These are phyloP conservation scores for Xylariales sp. DNA, from an alignment of 2,329 filamentous ascomycete genomes.

Conservation along the genomic window DNA sequence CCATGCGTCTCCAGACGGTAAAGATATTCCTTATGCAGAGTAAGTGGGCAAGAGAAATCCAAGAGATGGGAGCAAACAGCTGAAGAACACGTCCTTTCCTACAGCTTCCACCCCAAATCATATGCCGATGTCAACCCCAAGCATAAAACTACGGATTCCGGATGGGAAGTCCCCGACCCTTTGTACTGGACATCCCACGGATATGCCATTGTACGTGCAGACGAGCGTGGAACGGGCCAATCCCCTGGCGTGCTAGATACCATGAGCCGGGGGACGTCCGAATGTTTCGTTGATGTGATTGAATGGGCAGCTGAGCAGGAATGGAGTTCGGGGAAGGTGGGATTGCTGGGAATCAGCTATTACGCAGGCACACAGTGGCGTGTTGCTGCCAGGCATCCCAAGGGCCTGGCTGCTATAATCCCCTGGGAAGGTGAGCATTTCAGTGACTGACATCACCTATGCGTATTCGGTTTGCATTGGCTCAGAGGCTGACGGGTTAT, in stretches of 20 bases:
- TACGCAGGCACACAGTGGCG: slow-evolving; percentile 45
- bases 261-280: slow-evolving; percentile 41
- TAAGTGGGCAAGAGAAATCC: background rate
- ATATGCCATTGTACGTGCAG: slow-evolving; percentile 50
- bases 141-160: slow-evolving; percentile 48
- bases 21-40: slow-evolving; percentile 59
- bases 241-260: slow-evolving; percentile 42
- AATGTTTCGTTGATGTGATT: slow-evolving; percentile 43
- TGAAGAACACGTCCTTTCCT: no score
- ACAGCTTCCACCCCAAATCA: slow-evolving; percentile 33
- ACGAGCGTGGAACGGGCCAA: slow-evolving; percentile 44
- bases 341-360: slow-evolving; percentile 43
- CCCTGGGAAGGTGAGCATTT: slow-evolving; percentile 50
- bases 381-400: slow-evolving; percentile 40
- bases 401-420: slow-evolving; percentile 41
- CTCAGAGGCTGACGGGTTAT: no score
- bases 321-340: slow-evolving; percentile 45
- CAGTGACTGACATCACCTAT: no score
- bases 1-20: no score
- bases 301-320: slow-evolving; percentile 43
- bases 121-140: slow-evolving; percentile 47
- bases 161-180: slow-evolving; percentile 57
- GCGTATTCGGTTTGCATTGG: no score
- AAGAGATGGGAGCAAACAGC: background rate
- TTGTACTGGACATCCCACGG: slow-evolving; percentile 50